Evolutionary conservation across 2,329 filamentous ascomycete species (phyloP).

Genomic region (Paraconiothyrium sp.): DNA sequence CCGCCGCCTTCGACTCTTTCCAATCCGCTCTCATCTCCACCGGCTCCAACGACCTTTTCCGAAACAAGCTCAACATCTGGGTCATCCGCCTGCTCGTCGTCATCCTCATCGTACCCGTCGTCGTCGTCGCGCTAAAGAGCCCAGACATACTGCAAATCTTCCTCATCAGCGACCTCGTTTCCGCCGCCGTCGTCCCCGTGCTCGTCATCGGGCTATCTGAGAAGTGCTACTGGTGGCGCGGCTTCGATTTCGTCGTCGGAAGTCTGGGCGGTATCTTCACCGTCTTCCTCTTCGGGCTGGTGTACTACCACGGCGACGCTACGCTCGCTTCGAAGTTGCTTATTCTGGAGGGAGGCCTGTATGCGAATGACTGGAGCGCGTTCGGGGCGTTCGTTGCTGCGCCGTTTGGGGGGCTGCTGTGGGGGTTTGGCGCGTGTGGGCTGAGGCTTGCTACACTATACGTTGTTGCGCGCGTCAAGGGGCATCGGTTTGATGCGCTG

Average conservation of each 20-base stretch:
- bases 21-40: slow-evolving; percentile 88
- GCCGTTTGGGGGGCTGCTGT: slow-evolving; percentile 77
- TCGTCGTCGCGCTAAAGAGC: slow-evolving; percentile 77
- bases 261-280: slow-evolving; percentile 80
- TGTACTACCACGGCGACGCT: slow-evolving; percentile 78
- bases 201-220: slow-evolving; percentile 76
- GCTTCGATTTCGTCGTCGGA: slow-evolving; percentile 81
- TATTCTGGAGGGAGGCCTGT: slow-evolving; percentile 76
- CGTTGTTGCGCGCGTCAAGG: slow-evolving; percentile 64
- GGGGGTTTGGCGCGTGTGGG: slow-evolving; percentile 71
- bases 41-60: slow-evolving; percentile 84
- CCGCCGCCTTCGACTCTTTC: slow-evolving; percentile 80
- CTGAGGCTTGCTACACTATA: slow-evolving; percentile 70
- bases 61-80: slow-evolving; percentile 81
- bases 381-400: slow-evolving; percentile 86
- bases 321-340: slow-evolving; percentile 72
- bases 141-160: slow-evolving; percentile 83
- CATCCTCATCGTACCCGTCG: slow-evolving; percentile 75
- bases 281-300: slow-evolving; percentile 81
- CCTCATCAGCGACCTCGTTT: slow-evolving; percentile 82
- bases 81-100: slow-evolving; percentile 75
- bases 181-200: slow-evolving; percentile 78
- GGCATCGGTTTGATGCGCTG: slow-evolving; percentile 72
- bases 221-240: slow-evolving; percentile 75
- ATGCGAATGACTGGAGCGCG: slow-evolving; percentile 79